phyloP scores from a whole-genome alignment of 2,329 filamentous ascomycete species.

The Hymenoscyphus linearis region DNA sequence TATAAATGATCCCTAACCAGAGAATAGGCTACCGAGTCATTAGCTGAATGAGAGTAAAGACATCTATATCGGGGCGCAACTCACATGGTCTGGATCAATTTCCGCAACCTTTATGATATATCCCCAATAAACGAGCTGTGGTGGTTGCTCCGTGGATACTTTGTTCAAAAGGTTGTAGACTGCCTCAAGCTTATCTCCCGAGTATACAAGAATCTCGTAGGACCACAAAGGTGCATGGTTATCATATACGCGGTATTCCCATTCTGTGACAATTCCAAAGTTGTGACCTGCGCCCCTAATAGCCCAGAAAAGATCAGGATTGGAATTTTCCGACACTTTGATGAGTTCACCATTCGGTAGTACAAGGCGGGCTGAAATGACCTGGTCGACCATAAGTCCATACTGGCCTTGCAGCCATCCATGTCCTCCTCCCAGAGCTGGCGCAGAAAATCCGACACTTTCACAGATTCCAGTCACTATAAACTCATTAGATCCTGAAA shows the following conservation, averaged over 20 bases:
- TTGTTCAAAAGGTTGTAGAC: constrained; percentile 44
- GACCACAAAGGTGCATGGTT: constrained; percentile 35
- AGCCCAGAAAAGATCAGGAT: constrained; percentile 51
- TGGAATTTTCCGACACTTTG: constrained; percentile 36
- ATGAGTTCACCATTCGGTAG: constrained; percentile 44
- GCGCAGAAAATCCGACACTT: constrained; percentile 43
- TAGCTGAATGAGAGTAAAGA: not conserved
- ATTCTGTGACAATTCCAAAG: constrained; percentile 50
- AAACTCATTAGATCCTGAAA: constrained; percentile 33
- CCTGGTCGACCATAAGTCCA: constrained; percentile 44
- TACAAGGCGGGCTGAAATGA: constrained; percentile 45
- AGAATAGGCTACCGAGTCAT: constrained; percentile 34
- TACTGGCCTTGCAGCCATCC: constrained; percentile 50
- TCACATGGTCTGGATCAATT: constrained; percentile 37
- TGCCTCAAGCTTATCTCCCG: constrained; percentile 43
- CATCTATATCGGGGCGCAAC: constrained; percentile 19
- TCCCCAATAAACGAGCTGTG: constrained; percentile 45
- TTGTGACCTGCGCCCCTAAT: constrained; percentile 53
- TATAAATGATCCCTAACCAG: constrained; percentile 39
- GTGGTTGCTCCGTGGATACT: constrained; percentile 38
- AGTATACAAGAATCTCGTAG: constrained; percentile 40
- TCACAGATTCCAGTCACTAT: constrained; percentile 41
- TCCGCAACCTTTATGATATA: constrained; percentile 41
- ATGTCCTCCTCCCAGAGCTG: constrained; percentile 53
- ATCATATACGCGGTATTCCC: constrained; percentile 43